Base-by-base conservation (phyloP, 1,284 basidiomycete genomes). In the Trametes pubescens region DNA sequence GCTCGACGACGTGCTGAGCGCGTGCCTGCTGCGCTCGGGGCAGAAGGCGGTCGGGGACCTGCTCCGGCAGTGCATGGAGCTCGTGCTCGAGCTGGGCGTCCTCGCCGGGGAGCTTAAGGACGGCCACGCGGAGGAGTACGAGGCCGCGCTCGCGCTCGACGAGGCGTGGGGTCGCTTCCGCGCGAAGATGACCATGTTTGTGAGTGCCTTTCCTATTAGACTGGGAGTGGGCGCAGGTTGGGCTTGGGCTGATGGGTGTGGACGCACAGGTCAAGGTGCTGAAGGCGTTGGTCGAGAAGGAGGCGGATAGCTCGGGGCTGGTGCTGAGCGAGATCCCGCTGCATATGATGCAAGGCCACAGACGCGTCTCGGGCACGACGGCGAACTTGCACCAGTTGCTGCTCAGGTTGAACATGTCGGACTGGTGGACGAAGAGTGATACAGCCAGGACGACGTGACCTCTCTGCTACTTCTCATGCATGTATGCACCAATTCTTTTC, bases 1-100 rank as follows among this genome's bases (percentile, higher is more conserved):
- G 55, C 77, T 96, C 68, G 90, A 95, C 72, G 84, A 90, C 65
- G 88, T 96, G 34, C 81, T 95, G 29, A 87, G 84, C 57, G 89
- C 92, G 13, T 95, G 92, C 72, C 79, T 95, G n/a, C 77, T 95
- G 37, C 81, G 91, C 40, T 86, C 91, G 0, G 83, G 85, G 2
- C 93, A 95, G 73, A 83, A 87, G 67, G 81, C 83, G 2, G 86
- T 85, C 9, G 87, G 87, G 0, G 89, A 92, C 66, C 77, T 91
- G 24, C 79, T 96, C 38, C 85, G 88, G 55, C 82, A 84, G 29
- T 81, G 86, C 24, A 78, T 95, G 64, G 87, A 91, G 66, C 74
- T 88, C 37, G 81, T 94, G 5, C 80, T 96, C 48, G 88, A 92
- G 62, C 84, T 94, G 63, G 86, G 87, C 43, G 83, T 92, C 46